Base-by-base conservation (phyloP, 1,139 yeast species). In the Pichia sp. region DNA sequence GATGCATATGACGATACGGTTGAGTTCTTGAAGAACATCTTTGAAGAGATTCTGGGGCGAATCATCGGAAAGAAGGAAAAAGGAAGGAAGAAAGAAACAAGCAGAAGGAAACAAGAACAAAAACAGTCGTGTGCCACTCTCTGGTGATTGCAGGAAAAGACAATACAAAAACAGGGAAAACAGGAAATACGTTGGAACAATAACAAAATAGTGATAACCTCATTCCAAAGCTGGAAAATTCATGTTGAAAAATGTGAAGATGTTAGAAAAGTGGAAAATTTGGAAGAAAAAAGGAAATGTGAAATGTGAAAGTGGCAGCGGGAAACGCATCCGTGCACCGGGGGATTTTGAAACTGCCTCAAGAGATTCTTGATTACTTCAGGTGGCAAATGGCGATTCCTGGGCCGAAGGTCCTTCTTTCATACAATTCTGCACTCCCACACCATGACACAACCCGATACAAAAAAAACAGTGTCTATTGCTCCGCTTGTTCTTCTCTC, bases 401-500 rank as follows among this genome's bases (percentile, higher is more conserved):
- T 22, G 25, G 25, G 25, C 4, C 3, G 25, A 3, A 22, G 25
- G 3, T 22, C 25, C 25, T 22, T 3, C 25, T 22, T 22, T 22
- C 25, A 22, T 22, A 3, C 25, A 22, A 3, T 22, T 28, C 30
- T 3, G 11, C 7, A 28, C 30, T 10, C 7, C 30, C 30, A 45
- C 27, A 44, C 41, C 16, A 18, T 22, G 30, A 18, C 19, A 5
- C 3, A 19, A 6, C 25, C 25, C 6, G 46, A 28, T 14, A 18
- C 25, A 14, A 42, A 44, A 11, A 53, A 81, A 60, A 77, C 86
- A 5, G 97, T 91, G 44, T 80, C 96, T 0, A 96, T 95, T 47
- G 96, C 99, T 5, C 99, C 99, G 30, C 74, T 95, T 66, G 99
- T 95, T 46, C 79, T 95, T 43, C 77, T 95, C 45, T 90, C 98